Conservation (phyloP, 768 basidiomycete genomes). For the Punctularia strigosozonata region DNA sequence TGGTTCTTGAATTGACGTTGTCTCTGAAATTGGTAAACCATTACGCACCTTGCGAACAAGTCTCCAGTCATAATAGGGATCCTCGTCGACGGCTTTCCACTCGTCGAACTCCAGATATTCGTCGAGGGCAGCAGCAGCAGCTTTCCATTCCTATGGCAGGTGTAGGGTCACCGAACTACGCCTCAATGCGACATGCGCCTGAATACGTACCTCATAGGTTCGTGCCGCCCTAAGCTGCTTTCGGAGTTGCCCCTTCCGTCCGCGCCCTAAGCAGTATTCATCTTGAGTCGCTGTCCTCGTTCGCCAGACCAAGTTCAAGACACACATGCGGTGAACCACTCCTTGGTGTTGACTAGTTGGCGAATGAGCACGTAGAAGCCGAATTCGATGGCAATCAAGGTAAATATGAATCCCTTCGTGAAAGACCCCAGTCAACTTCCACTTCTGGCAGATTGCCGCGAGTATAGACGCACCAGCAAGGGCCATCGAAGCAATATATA, state of each 20-base stretch:
- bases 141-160: slow-evolving; percentile 68
- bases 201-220: slow-evolving; percentile 65
- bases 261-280: slow-evolving; percentile 49
- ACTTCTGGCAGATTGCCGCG: neutral
- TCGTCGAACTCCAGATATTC: slow-evolving; percentile 73
- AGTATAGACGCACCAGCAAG: slow-evolving; percentile 43
- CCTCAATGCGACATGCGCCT: too few relatives aligned
- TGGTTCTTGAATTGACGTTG: neutral
- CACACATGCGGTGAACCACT: slow-evolving; percentile 84
- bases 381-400: slow-evolving; percentile 79
- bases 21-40: neutral
- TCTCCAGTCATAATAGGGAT: slow-evolving; percentile 86
- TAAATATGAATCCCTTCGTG: slow-evolving; percentile 66
- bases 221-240: slow-evolving; percentile 61
- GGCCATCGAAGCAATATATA: slow-evolving; percentile 83
- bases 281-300: slow-evolving; percentile 2
- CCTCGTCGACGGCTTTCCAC: slow-evolving; percentile 86
- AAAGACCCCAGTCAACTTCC: slow-evolving; percentile 1
- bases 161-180: too few relatives aligned
- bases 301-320: neutral
- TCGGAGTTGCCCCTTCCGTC: slow-evolving; percentile 68
- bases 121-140: slow-evolving; percentile 67
- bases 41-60: slow-evolving; percentile 58
- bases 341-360: slow-evolving; percentile 89
- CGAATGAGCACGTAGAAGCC: slow-evolving; percentile 77